Evolutionary conservation across 2,329 filamentous ascomycete species (phyloP).

Genomic region (Exophiala oligosperma): DNA sequence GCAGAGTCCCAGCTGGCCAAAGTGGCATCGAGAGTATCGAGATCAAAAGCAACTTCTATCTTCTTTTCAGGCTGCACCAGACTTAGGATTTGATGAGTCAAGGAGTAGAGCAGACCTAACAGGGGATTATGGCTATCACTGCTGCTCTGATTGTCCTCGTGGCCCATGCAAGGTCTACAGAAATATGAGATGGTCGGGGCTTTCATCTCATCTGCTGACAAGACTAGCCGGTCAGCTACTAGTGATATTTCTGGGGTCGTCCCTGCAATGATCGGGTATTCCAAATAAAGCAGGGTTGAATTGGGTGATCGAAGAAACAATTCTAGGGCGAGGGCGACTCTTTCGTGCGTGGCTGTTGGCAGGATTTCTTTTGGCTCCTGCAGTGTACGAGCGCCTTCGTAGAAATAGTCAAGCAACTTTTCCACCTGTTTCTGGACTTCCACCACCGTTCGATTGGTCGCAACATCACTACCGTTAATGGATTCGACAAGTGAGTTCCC

Average conservation of each 20-base stretch:
- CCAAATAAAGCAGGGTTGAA: conserved; percentile 2
- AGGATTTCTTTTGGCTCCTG: background rate
- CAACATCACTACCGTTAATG: too few species aligned
- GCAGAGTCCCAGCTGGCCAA: background rate
- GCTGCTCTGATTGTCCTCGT: background rate
- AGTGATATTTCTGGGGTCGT: conserved; percentile 2
- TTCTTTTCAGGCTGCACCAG: background rate
- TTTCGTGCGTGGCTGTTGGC: background rate
- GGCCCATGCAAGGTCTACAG: background rate
- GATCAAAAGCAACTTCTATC: background rate
- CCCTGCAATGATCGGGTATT: background rate
- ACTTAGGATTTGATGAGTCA: conserved; percentile 1
- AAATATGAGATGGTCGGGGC: conserved; percentile 1
- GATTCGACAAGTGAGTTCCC: too few species aligned
- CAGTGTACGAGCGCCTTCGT: background rate
- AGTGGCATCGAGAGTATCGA: background rate
- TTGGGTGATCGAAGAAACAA: background rate
- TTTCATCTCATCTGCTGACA: conserved; percentile 5
- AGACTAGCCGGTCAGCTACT: background rate
- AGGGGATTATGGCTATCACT: background rate
- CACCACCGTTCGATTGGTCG: too few species aligned
- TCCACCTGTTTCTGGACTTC: conserved; percentile 1
- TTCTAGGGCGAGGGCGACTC: background rate
- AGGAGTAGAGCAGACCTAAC: conserved; percentile 1
- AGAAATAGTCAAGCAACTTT: conserved; percentile 2